Conservation (phyloP, 768 basidiomycete species). For the Peribolospora kevripleyi region DNA sequence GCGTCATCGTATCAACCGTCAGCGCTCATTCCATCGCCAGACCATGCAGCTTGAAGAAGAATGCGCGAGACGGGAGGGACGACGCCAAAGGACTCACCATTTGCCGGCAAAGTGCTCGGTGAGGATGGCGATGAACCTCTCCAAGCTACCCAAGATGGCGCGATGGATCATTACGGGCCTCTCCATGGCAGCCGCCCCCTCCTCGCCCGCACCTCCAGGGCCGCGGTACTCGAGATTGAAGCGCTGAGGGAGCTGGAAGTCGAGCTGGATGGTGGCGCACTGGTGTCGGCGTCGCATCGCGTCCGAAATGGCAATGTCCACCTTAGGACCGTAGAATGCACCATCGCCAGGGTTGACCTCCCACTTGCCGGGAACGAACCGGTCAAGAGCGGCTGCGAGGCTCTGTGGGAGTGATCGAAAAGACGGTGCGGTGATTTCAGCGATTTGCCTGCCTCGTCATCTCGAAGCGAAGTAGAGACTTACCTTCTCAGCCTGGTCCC, state of each 20-base stretch:
- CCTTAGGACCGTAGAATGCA: slow-evolving; percentile 95
- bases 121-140: slow-evolving; percentile 86
- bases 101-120: slow-evolving; percentile 95
- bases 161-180: slow-evolving; percentile 96
- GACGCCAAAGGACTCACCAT: slow-evolving; percentile 34
- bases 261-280: slow-evolving; percentile 94
- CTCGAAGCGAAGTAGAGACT: background rate
- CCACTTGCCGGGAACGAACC: slow-evolving; percentile 71
- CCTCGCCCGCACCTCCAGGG: slow-evolving; percentile 37
- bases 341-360: slow-evolving; percentile 84
- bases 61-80: background rate
- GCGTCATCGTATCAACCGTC: background rate
- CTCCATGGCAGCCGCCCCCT: slow-evolving; percentile 20
- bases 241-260: slow-evolving; percentile 91
- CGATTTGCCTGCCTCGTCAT: background rate
- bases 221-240: slow-evolving; percentile 78
- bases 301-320: slow-evolving; percentile 87
- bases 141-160: slow-evolving; percentile 76
- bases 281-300: slow-evolving; percentile 84
- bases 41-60: background rate
- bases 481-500: slow-evolving; percentile 70
- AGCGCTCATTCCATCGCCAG: background rate
- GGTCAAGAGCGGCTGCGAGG: slow-evolving; percentile 60
- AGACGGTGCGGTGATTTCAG: slow-evolving; percentile 1
- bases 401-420: slow-evolving; percentile 29